Evolutionary conservation across 495 filamentous ascomycete species (phyloP), one percentile per base, ranked within the genome.

Genomic region (Apiosordaria backusii): DNA sequence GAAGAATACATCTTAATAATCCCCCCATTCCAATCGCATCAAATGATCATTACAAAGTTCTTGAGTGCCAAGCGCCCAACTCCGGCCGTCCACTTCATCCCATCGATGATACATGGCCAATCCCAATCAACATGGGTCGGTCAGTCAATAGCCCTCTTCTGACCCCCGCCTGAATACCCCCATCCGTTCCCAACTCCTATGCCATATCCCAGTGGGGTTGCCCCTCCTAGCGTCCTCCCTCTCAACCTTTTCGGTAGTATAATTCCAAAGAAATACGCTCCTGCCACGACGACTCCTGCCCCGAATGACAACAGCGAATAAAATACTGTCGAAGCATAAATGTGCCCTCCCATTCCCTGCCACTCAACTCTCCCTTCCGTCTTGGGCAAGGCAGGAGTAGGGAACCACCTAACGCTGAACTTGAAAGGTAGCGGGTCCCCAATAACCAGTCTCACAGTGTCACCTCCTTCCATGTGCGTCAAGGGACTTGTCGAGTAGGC

Each of bases 381-480:
- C 75, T 80, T 77, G 68, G 89, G 89, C 62, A 92, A 77, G 21
- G 76, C 80, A 13, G 90, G 88, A 3, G 87, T 90, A 21, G 90
- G 88, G 71, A 96, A 89, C 95, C 95, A 99, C 40, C 90, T 82
- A 45, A 98, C 88, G 63, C 84, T 87, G 70, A 99, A 90, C 58
- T 83, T 85, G 69, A 98, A 83, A 1, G 92, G 87, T 25, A 99
- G 78, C 24, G 88, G 86, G 72, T 97, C 92, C 6, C 93, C 93
- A 70, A 97, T 96, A 23, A 97, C 83, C 26, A 99, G 83, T 65
- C 88, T 86, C 25, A 72, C 80, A 59, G 76, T 86, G 45, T 74
- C 75, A 23, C 83, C 80, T 3, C 81, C 81, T 1, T 81, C 79
- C 65, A 83, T 82, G 63, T 83, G 81, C 57, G 86, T 86, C 24